Percentiles rank a stretch among this genome's conserved stretches.
phyloP scores from a whole-genome alignment of 768 basidiomycete species.

The Pisolithus orientalis region DNA sequence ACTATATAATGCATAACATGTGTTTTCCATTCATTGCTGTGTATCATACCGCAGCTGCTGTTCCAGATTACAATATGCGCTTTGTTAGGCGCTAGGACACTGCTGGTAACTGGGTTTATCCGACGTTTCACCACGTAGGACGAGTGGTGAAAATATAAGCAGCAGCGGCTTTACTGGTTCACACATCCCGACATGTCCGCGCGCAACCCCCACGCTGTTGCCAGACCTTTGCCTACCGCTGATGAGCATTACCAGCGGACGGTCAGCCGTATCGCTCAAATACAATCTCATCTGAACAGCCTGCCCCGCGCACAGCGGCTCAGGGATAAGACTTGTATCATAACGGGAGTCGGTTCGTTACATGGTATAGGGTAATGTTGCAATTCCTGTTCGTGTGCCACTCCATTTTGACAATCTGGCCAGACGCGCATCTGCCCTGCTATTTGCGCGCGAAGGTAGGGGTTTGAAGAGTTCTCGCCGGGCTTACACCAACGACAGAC shows the following conservation, averaged over 20 bases:
- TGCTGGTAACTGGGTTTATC: no score
- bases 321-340: slow-evolving; percentile 73
- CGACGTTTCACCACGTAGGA: no score
- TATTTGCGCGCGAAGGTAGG: slow-evolving; percentile 76
- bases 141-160: no score
- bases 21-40: no score
- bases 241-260: slow-evolving; percentile 58
- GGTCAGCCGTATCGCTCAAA: slow-evolving; percentile 55
- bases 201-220: slow-evolving; percentile 4
- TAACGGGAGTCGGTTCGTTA: slow-evolving; percentile 83
- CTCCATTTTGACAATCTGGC: background rate
- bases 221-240: slow-evolving; percentile 9
- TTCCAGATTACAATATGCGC: no score
- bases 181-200: slow-evolving; percentile 12
- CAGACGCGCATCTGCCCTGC: slow-evolving; percentile 66
- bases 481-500: slow-evolving; percentile 1
- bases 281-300: slow-evolving; percentile 59
- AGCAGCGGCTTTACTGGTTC: no score
- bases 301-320: slow-evolving; percentile 51
- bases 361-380: slow-evolving; percentile 77
- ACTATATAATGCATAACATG: no score
- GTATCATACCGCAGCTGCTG: no score
- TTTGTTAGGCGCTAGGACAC: no score
- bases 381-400: slow-evolving; percentile 5
- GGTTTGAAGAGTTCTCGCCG: background rate